Evolutionary conservation across 2,329 filamentous ascomycete species (phyloP).

Genomic region (Cladosporium austrohemisphaericum): DNA sequence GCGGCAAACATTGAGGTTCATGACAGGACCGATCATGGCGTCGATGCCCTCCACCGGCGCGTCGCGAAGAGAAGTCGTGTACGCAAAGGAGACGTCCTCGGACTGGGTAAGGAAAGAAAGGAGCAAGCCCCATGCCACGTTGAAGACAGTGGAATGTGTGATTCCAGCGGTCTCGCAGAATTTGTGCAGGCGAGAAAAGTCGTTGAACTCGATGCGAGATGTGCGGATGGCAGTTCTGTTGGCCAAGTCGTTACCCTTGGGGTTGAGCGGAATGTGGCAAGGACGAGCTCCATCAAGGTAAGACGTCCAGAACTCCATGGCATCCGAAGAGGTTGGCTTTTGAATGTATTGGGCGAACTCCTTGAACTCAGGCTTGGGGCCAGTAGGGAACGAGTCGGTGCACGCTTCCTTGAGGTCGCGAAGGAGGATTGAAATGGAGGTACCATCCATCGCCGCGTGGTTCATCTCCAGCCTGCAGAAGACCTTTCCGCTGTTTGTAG

Average conservation of each 20-base stretch:
- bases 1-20: conserved; percentile 16
- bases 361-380: conserved; percentile 4
- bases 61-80: conserved; percentile 36
- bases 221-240: conserved; percentile 8
- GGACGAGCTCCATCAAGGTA: conserved; percentile 1
- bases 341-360: background rate
- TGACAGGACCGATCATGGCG: conserved; percentile 14
- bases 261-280: conserved; percentile 6
- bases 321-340: background rate
- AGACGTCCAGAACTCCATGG: conserved; percentile 7
- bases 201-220: conserved; percentile 10
- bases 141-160: conserved; percentile 12
- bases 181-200: background rate
- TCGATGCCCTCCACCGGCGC: conserved; percentile 14
- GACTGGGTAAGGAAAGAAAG: conserved; percentile 19
- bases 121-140: conserved; percentile 8
- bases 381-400: background rate
- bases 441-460: conserved; percentile 42
- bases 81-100: conserved; percentile 35
- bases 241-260: conserved; percentile 6
- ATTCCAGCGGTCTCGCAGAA: conserved; percentile 11
- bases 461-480: conserved; percentile 15
- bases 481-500: background rate
- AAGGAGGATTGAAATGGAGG: conserved; percentile 39
- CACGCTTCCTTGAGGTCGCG: conserved; percentile 3